phyloP scores from a whole-genome alignment of 345 rosid species.

The Lumnitzera racemosa region DNA sequence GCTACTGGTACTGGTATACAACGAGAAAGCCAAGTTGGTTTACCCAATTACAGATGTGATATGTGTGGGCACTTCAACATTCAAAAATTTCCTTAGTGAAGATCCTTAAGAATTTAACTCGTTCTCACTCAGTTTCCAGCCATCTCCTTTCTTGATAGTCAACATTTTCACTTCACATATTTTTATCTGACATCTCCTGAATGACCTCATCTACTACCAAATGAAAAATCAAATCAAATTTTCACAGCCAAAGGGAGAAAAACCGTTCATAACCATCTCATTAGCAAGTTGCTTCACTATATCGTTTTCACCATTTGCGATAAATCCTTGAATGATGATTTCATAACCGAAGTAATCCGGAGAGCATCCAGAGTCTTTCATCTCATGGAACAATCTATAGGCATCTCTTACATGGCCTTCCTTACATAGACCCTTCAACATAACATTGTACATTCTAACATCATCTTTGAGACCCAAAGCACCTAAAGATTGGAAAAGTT shows the following conservation, averaged over 20 bases:
- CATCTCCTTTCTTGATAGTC: no score
- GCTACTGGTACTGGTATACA: no score
- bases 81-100: no score
- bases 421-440: constrained; percentile 17
- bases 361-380: constrained; percentile 13
- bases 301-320: neutral
- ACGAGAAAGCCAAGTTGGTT: no score
- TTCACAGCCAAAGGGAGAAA: neutral
- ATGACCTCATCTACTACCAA: no score
- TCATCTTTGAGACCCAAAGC: constrained; percentile 4
- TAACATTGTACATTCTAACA: constrained; percentile 11
- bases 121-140: no score
- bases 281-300: constrained; percentile 4
- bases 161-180: no score
- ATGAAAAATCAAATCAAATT: no score
- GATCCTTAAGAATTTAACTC: no score
- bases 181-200: no score
- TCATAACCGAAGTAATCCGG: constrained; percentile 10
- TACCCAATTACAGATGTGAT: no score
- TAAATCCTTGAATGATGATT: constrained; percentile 9
- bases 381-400: constrained; percentile 9
- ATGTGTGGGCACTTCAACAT: no score
- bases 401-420: neutral
- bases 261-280: neutral
- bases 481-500: neutral